Percentiles rank a stretch among this genome's conserved stretches.
Conservation (phyloP, 2,329 filamentous ascomycete genomes). For the Leptographium flavum region DNA sequence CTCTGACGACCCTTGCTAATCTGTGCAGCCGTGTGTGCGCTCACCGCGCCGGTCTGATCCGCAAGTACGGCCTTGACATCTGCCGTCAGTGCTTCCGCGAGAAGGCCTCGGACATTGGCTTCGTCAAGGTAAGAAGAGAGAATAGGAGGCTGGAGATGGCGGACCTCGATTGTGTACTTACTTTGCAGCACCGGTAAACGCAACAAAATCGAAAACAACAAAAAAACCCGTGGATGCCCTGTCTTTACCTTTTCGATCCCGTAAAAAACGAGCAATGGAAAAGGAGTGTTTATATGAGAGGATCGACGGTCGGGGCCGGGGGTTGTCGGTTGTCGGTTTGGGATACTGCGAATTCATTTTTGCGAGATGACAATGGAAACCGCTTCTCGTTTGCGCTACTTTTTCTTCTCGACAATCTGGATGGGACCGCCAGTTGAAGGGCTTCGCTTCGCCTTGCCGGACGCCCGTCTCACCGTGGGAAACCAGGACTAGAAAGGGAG, state of each 20-base stretch:
- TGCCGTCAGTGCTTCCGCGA: constrained; percentile 70
- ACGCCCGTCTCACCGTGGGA: background rate
- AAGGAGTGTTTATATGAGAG: background rate
- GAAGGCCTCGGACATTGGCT: constrained; percentile 59
- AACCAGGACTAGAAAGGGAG: background rate
- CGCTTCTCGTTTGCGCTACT: background rate
- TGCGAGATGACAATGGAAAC: background rate
- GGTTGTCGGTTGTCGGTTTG: too few species aligned
- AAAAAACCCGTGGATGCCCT: background rate
- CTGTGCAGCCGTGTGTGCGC: constrained; percentile 52
- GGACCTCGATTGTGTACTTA: background rate
- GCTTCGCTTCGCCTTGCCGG: background rate
- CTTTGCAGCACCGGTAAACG: constrained; percentile 1
- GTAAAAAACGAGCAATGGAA: constrained; percentile 1
- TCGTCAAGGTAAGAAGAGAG: constrained; percentile 47
- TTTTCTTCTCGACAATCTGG: background rate
- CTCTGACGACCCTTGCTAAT: background rate
- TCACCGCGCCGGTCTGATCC: constrained; percentile 97
- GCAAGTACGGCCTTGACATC: constrained; percentile 96
- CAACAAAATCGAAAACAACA: background rate
- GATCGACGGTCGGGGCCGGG: background rate
- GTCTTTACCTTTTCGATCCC: background rate
- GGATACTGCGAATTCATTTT: background rate
- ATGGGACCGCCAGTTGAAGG: background rate
- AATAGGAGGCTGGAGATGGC: too few species aligned